Evolutionary conservation across 2,329 filamentous ascomycete genomes (phyloP).

Genomic region (Gnomoniopsis sp.): DNA sequence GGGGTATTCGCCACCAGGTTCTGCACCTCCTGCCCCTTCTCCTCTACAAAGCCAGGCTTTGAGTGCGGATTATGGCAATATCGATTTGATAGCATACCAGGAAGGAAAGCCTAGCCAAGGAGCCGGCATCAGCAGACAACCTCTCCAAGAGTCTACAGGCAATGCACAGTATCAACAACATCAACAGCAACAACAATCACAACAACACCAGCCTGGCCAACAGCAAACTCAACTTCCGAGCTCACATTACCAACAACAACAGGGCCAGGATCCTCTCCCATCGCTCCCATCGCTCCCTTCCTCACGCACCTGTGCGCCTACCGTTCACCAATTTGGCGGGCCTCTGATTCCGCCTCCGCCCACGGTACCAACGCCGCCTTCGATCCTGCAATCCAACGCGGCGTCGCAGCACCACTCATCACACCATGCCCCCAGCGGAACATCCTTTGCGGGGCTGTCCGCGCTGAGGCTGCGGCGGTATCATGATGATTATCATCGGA

Average conservation of each 20-base stretch:
- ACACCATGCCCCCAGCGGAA: not conserved
- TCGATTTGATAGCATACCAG: conserved; percentile 3
- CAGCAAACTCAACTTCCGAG: conserved; percentile 12
- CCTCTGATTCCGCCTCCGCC: conserved; percentile 36
- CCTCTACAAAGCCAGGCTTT: conserved; percentile 4
- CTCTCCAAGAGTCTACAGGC: conserved; percentile 50
- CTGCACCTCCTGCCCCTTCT: conserved; percentile 36
- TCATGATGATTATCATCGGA: conserved; percentile 22
- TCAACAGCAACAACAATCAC: conserved; percentile 36
- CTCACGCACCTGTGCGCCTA: conserved; percentile 14
- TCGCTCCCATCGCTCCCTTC: conserved; percentile 7
- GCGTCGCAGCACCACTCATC: conserved; percentile 28
- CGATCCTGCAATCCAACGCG: not conserved
- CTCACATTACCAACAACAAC: conserved; percentile 25
- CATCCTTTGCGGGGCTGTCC: not conserved
- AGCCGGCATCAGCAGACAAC: conserved; percentile 30
- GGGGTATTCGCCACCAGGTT: conserved; percentile 41
- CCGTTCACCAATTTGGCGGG: not conserved
- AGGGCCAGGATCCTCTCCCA: conserved; percentile 14
- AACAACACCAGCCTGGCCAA: conserved; percentile 10
- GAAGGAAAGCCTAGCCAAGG: not conserved
- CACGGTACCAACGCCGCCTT: conserved; percentile 30
- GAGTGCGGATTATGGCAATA: conserved; percentile 6
- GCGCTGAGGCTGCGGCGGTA: conserved; percentile 29
- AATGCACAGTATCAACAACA: conserved; percentile 44